A percentile compares a stretch with the other conserved stretches of the same genome.
These are phyloP conservation scores for Parasitella parasitica DNA, from an alignment of 371 early-diverging fungal genomes.

Conservation along the genomic window DNA sequence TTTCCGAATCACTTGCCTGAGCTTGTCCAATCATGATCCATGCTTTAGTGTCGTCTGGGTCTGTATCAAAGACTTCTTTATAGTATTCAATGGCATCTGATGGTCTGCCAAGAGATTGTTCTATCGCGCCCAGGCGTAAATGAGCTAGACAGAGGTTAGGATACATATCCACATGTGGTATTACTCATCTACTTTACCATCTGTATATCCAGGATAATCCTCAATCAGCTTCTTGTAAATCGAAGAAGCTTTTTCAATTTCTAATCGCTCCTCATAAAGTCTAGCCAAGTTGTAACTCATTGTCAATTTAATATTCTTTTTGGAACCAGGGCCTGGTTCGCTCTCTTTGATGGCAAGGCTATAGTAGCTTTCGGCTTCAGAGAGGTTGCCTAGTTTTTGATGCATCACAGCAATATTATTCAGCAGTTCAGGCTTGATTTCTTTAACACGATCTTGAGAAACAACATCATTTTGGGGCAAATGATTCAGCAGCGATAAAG, in stretches of 20 bases:
- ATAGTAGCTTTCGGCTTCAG: constrained; percentile 39
- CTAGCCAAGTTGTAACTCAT: constrained; percentile 84
- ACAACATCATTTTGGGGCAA: constrained; percentile 21
- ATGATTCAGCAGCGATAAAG: constrained; percentile 20
- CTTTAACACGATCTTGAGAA: constrained; percentile 22
- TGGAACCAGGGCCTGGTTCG: constrained; percentile 16
- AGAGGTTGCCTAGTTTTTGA: constrained; percentile 50
- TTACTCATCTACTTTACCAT: constrained; percentile 37
- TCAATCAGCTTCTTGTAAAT: constrained; percentile 64
- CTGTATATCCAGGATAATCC: constrained; percentile 72
- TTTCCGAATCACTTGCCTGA: constrained; percentile 57
- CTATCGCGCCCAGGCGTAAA: constrained; percentile 78
- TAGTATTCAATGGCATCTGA: constrained; percentile 66
- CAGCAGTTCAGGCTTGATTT: constrained; percentile 66
- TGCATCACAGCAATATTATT: constrained; percentile 83
- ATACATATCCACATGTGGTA: neutral
- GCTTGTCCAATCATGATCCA: constrained; percentile 76
- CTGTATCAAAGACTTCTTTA: constrained; percentile 64
- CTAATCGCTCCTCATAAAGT: constrained; percentile 68
- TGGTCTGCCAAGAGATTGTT: constrained; percentile 45
- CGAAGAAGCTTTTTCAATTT: constrained; percentile 60
- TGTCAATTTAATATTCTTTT: constrained; percentile 44
- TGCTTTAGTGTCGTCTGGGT: constrained; percentile 62
- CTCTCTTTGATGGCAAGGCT: constrained; percentile 39
- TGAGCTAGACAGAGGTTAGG: constrained; percentile 41